These are phyloP conservation scores for Vigna radiata DNA, from an alignment of 306 rosid species.

Conservation along the genomic window DNA sequence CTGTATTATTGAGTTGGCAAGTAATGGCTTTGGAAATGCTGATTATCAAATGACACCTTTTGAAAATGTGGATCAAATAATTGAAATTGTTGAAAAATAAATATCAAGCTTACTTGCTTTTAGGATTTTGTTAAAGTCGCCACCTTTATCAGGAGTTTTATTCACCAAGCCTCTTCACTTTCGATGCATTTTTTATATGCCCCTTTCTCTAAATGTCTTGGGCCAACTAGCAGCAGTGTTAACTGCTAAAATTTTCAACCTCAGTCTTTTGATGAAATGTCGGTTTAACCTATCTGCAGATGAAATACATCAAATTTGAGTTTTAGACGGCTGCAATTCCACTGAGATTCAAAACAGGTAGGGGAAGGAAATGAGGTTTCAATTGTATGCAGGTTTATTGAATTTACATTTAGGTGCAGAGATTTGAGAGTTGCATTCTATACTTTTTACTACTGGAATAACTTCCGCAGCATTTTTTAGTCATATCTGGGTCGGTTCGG, in stretches of 20 bases:
- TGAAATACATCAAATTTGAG: background rate
- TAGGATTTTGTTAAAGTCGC: background rate
- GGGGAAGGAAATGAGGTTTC: background rate
- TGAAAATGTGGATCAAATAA: background rate
- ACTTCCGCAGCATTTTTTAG: background rate
- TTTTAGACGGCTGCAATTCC: background rate
- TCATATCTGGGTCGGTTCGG: background rate
- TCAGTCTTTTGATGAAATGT: background rate
- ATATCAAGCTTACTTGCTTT: background rate
- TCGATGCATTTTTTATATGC: background rate
- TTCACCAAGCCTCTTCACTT: background rate
- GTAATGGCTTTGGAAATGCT: background rate
- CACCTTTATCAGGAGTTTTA: background rate
- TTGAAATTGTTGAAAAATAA: background rate
- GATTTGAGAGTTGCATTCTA: background rate
- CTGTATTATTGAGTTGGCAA: background rate
- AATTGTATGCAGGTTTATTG: background rate
- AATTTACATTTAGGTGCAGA: background rate
- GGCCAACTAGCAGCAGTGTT: background rate
- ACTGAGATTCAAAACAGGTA: background rate
- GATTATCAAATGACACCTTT: conserved; percentile 2
- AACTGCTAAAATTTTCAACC: background rate
- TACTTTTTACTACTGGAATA: background rate
- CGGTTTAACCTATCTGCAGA: background rate
- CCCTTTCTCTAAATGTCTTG: background rate